Base-by-base conservation (phyloP, 2,329 filamentous ascomycete species). In the Trichophyton schoenleinii region DNA sequence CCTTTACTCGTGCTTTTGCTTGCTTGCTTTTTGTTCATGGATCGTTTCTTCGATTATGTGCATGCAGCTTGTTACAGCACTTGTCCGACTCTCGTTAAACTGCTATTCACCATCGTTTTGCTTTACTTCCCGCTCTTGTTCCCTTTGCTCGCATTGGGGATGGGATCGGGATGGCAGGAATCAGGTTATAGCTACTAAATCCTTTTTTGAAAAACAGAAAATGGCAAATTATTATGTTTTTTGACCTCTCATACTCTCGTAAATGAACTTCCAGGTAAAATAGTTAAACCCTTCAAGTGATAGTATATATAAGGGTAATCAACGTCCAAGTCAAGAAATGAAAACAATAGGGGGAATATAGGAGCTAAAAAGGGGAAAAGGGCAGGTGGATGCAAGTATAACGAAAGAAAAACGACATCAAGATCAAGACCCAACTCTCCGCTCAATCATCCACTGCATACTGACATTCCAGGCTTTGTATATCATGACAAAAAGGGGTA, bases 401-500 rank as follows among this genome's bases (percentile, higher is more conserved):
- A 20, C 1, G n/a, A 15, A 20, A 44, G 11, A 2, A 6, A 18
- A n/a, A 18, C n/a, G n/a, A 13, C 2, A 8, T 9, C 52, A 9
- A 38, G 15, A 2, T 57, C 28, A 58, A 18, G 38, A 57, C 18
- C 61, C 60, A 46, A 62, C 38, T 60, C 59, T 55, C 15, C 20
- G 25, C 48, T 55, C 38, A n/a, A 55, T 38, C 59, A 64, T 63
- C 41, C 55, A 70, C 9, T 67, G 64, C 36, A 71, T 68, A 3
- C 72, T 68, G 68, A 70, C 71, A 49, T 76, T 70, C 71, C 74
- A 74, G 41, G 75, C 62, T 60, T 70, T 79, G 69, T 66, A 74
- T 49, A 75, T 77, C 71, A 80, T 74, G 18, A 77, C 74, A 61
- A 84, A 76, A 25, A 85, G 70, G 0, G 84, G 84, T 60, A 86